Evolutionary conservation across 495 filamentous ascomycete species (phyloP).

Genomic region (Trichoderma virens): DNA sequence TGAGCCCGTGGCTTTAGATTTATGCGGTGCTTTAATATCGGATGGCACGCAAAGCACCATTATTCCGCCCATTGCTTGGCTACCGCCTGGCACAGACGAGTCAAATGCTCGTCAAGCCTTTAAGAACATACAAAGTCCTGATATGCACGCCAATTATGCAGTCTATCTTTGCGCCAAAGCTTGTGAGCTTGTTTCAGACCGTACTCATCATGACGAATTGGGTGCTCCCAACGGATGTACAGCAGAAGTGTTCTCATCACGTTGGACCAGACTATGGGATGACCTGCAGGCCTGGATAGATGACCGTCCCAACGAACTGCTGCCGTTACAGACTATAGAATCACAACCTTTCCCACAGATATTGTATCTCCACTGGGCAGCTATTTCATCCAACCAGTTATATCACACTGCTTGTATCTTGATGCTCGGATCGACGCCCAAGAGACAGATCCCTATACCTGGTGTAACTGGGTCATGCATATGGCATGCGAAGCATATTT

Average conservation of each 20-base stretch:
- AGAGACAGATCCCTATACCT: neutral
- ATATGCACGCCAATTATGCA: conserved; percentile 17
- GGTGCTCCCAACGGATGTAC: conserved; percentile 11
- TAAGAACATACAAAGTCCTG: neutral
- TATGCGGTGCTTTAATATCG: conserved; percentile 13
- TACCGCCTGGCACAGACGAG: conserved; percentile 3
- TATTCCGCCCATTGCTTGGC: conserved; percentile 7
- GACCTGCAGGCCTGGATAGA: conserved; percentile 14
- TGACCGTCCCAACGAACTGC: conserved; percentile 11
- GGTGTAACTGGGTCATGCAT: conserved; percentile 11
- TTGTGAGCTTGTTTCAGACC: conserved; percentile 13
- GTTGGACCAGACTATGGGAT: conserved; percentile 13
- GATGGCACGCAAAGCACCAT: conserved; percentile 14
- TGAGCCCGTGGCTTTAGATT: neutral
- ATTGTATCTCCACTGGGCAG: conserved; percentile 14
- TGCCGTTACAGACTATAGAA: conserved; percentile 15
- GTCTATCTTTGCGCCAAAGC: conserved; percentile 16
- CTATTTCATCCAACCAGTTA: conserved; percentile 16
- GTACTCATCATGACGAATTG: conserved; percentile 13
- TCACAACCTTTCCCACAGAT: conserved; percentile 18
- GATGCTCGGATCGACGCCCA: conserved; percentile 12
- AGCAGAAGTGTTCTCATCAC: conserved; percentile 3
- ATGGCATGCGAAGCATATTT: conserved; percentile 15
- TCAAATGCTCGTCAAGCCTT: neutral
- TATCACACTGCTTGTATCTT: conserved; percentile 16